These are phyloP conservation scores for Leptodontidium sp. DNA, from an alignment of 2,329 filamentous ascomycete species.

Conservation along the genomic window DNA sequence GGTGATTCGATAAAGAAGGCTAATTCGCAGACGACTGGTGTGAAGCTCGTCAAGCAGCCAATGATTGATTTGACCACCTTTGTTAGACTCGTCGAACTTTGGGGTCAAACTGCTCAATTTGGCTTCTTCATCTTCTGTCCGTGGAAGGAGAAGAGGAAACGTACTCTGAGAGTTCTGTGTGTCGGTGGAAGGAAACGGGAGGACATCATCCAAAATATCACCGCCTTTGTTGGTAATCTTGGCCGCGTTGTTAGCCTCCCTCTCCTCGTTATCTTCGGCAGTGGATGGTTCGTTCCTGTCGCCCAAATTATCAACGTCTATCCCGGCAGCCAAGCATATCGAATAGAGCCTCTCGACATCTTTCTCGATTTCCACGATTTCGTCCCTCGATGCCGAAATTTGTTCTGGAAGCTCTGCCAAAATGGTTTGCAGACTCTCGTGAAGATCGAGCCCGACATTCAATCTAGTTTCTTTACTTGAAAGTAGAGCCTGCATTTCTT, in stretches of 20 bases:
- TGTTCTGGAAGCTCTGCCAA: neutral
- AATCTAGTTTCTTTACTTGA: neutral
- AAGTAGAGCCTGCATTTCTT: neutral
- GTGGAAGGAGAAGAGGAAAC: neutral
- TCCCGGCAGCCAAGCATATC: neutral
- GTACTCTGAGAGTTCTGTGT: neutral
- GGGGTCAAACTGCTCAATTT: neutral
- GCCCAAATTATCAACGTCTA: neutral
- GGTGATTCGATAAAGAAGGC: neutral
- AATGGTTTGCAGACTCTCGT: neutral
- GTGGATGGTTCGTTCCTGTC: neutral
- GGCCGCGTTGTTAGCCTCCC: neutral
- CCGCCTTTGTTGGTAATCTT: neutral
- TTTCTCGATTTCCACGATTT: neutral
- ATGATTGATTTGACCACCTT: neutral
- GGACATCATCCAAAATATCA: neutral
- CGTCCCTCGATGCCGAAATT: neutral
- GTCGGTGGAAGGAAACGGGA: neutral
- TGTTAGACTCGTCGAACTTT: neutral
- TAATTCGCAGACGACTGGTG: neutral
- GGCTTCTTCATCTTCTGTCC: neutral
- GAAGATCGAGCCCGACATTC: neutral
- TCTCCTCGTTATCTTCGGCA: neutral
- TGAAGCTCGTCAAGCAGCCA: neutral
- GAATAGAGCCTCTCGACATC: neutral